phyloP scores from a whole-genome alignment of 768 basidiomycete species.

The Suillus discolor region DNA sequence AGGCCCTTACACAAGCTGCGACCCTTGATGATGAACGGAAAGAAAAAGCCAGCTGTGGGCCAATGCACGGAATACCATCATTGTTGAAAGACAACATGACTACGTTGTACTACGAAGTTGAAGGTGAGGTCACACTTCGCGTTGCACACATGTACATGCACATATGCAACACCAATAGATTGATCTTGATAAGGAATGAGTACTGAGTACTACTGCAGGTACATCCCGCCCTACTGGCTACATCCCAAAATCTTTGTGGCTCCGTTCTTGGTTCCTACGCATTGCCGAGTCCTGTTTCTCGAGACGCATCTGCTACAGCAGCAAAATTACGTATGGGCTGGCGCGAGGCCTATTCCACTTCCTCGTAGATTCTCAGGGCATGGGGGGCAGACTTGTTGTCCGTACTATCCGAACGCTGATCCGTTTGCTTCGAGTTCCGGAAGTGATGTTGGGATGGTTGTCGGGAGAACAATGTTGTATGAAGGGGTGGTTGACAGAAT shows the following conservation, averaged over 20 bases:
- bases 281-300: conserved; percentile 31
- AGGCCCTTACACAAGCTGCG: conserved; percentile 32
- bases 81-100: too few relatives aligned
- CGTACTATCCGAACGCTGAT: conserved; percentile 49
- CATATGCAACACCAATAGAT: not conserved
- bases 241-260: not conserved
- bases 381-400: conserved; percentile 48
- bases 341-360: conserved; percentile 24
- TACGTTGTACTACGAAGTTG: conserved; percentile 23
- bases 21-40: conserved; percentile 31
- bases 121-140: conserved; percentile 14
- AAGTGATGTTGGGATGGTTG: conserved; percentile 43
- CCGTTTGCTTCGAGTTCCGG: conserved; percentile 58
- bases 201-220: conserved; percentile 31
- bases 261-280: conserved; percentile 25
- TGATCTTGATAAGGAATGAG: conserved; percentile 29
- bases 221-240: conserved; percentile 20
- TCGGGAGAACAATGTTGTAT: conserved; percentile 35
- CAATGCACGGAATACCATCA: too few relatives aligned
- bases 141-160: not conserved
- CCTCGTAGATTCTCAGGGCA: conserved; percentile 54
- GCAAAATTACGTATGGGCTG: conserved; percentile 37
- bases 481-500: conserved; percentile 17
- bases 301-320: conserved; percentile 26
- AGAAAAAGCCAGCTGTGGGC: conserved; percentile 20